A percentile compares a stretch with the other conserved stretches of the same genome.
Conservation (phyloP, 805 yeast genomes). For the Wickerhamiella nectarea region DNA sequence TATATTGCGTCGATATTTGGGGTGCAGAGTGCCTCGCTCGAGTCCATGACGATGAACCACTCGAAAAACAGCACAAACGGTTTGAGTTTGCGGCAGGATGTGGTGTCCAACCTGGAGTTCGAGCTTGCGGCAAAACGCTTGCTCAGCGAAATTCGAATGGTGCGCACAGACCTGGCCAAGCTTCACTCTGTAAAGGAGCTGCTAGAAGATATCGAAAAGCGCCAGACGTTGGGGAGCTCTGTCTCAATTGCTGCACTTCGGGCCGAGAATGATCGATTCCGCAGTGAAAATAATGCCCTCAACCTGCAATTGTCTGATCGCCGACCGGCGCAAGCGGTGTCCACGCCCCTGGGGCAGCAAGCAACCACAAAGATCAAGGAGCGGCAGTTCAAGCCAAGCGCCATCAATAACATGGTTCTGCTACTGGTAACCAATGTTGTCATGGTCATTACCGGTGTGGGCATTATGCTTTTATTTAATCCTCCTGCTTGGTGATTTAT, state of each 20-base stretch:
- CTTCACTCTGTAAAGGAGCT: slow-evolving; percentile 21
- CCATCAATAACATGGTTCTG: slow-evolving; percentile 16
- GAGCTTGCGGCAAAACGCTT: slow-evolving; percentile 26
- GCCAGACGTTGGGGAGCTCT: slow-evolving; percentile 24
- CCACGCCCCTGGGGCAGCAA: neutral
- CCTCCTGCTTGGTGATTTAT: slow-evolving; percentile 18
- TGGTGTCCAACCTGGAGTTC: slow-evolving; percentile 21
- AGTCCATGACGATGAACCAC: slow-evolving; percentile 26
- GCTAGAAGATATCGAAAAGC: slow-evolving; percentile 21
- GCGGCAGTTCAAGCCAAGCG: slow-evolving; percentile 9
- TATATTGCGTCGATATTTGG: slow-evolving; percentile 24
- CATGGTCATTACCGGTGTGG: slow-evolving; percentile 19
- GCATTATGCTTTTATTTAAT: slow-evolving; percentile 21
- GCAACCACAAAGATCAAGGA: neutral
- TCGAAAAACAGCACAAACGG: slow-evolving; percentile 26
- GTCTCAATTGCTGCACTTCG: slow-evolving; percentile 17
- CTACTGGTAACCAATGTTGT: slow-evolving; percentile 16
- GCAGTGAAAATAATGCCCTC: slow-evolving; percentile 14
- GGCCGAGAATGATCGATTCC: slow-evolving; percentile 20
- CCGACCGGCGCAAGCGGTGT: neutral
- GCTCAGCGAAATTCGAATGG: slow-evolving; percentile 24
- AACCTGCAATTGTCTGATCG: slow-evolving; percentile 7
- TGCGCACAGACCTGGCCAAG: slow-evolving; percentile 26
- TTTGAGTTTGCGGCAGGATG: slow-evolving; percentile 23
- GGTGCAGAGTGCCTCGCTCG: slow-evolving; percentile 23